Conservation (phyloP, 2,329 filamentous ascomycete species). For the Xylariales sp. region DNA sequence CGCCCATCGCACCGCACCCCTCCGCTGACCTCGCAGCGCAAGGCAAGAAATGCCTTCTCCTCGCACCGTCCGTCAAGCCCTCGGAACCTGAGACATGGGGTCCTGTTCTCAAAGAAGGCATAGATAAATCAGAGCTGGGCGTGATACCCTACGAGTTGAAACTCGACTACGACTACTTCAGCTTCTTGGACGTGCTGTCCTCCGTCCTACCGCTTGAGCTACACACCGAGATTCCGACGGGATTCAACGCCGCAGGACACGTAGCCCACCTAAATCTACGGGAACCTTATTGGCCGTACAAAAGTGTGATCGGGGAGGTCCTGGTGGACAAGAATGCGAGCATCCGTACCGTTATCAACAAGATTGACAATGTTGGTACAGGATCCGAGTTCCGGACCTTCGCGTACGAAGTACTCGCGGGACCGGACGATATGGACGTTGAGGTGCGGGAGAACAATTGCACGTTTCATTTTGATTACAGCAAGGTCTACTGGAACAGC, state of each 20-base stretch:
- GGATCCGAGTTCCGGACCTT: conserved; percentile 89
- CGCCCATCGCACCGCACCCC: conserved; percentile 59
- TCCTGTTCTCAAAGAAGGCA: conserved; percentile 60
- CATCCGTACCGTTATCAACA: conserved; percentile 91
- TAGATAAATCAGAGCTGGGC: conserved; percentile 62
- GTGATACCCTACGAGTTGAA: conserved; percentile 71
- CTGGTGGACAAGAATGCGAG: conserved; percentile 82
- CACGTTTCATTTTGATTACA: conserved; percentile 87
- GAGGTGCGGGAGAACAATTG: conserved; percentile 78
- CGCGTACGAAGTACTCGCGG: conserved; percentile 82
- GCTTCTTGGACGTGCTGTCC: conserved; percentile 63
- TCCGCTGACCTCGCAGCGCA: conserved; percentile 45
- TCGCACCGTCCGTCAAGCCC: conserved; percentile 51
- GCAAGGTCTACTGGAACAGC: conserved; percentile 97
- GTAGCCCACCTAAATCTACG: conserved; percentile 91
- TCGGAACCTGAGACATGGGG: conserved; percentile 73
- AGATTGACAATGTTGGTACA: conserved; percentile 80
- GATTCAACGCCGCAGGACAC: conserved; percentile 86
- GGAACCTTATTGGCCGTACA: conserved; percentile 78
- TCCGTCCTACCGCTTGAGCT: conserved; percentile 76
- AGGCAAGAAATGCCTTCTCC: conserved; percentile 58
- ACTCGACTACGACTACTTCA: conserved; percentile 74
- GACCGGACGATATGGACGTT: conserved; percentile 76
- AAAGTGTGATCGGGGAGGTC: conserved; percentile 77
- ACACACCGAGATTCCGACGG: conserved; percentile 75